Base-by-base conservation (phyloP, 129 eudicot genomes). In the Tagetes patula region DNA sequence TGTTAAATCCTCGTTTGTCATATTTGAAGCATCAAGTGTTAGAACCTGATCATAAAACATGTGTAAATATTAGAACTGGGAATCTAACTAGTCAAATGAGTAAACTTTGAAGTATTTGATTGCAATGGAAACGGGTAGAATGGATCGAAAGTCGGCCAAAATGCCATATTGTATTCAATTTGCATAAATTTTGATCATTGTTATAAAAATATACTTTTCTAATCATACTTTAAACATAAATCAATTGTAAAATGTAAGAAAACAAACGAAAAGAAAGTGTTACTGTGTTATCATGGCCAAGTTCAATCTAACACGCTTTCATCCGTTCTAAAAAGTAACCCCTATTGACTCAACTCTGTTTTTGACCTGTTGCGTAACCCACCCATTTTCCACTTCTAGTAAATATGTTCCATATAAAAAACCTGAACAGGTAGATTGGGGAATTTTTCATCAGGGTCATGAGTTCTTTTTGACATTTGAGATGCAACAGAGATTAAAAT, bases 391-490 rank as follows among this genome's bases (percentile, higher is more conserved):
- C 32, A 34, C 37, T 14, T 72, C 77, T 59, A 43, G 52, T 55
- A 67, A 68, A 27, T 55, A 50, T 43, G 43, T 53, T 71, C 3
- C 8, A 2, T 45, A 72, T 49, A 12, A 41, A 41, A 61, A 74
- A 92, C 98, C 98, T 92, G 98, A 75, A 89, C 82, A 5, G 91
- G 96, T 73, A 92, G 86, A 69, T 80, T 85, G 75, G 88, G 65
- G 60, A 71, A 78, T 71, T 74, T 85, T 77, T 80, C 86, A 75
- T 82, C 60, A 62, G 81, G 69, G 47, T 79, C 84, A 10, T 85
- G 77, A 75, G 82, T 73, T 79, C 85, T 85, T 82, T 67, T 81
- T 8, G 93, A 81, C 84, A 82, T 86, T 71, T 87, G 91, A 82
- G 98, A 87, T 69, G 91, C 82, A 74, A 92, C 96, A 43, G 98